A percentile compares a stretch with the other conserved stretches of the same genome.
These are phyloP conservation scores for Coemansia sp. DNA, from an alignment of 192 early-diverging fungal genomes.

Conservation along the genomic window DNA sequence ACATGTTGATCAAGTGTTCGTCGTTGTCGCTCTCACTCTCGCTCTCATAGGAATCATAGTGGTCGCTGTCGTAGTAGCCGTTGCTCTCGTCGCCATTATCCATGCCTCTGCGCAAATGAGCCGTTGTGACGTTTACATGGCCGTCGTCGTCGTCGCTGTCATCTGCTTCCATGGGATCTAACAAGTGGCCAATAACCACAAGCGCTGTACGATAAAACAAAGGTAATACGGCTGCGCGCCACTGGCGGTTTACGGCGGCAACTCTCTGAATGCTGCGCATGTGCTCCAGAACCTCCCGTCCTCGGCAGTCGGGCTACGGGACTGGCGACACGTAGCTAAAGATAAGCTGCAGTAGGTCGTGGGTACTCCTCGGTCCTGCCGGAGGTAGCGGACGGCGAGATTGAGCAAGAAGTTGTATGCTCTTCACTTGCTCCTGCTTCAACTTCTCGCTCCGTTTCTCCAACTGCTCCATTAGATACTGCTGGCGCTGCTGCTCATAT, in stretches of 20 bases:
- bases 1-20: too few species aligned
- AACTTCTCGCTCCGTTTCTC: too few species aligned
- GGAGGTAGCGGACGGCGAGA: not conserved
- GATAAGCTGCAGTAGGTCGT: constrained; percentile 1
- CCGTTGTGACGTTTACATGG: too few species aligned
- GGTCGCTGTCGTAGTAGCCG: too few species aligned
- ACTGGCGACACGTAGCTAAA: not conserved
- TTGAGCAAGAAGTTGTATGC: not conserved
- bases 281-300: not conserved
- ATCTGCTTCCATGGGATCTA: not conserved
- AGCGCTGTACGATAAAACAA: constrained; percentile 6
- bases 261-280: not conserved
- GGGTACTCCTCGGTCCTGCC: not conserved
- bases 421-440: not conserved
- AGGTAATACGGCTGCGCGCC: constrained; percentile 12
- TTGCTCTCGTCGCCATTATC: too few species aligned
- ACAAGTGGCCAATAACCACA: not conserved
- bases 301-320: not conserved
- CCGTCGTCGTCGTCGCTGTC: not conserved
- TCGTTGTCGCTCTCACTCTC: too few species aligned
- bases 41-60: too few species aligned
- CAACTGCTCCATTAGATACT: too few species aligned
- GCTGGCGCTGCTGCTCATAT: too few species aligned
- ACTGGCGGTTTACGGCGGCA: constrained; percentile 10
- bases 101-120: too few species aligned